Percentiles rank a stretch among this genome's conserved stretches.
These are phyloP conservation scores for Amanita inopinata DNA, from an alignment of 768 basidiomycete genomes.

Conservation along the genomic window DNA sequence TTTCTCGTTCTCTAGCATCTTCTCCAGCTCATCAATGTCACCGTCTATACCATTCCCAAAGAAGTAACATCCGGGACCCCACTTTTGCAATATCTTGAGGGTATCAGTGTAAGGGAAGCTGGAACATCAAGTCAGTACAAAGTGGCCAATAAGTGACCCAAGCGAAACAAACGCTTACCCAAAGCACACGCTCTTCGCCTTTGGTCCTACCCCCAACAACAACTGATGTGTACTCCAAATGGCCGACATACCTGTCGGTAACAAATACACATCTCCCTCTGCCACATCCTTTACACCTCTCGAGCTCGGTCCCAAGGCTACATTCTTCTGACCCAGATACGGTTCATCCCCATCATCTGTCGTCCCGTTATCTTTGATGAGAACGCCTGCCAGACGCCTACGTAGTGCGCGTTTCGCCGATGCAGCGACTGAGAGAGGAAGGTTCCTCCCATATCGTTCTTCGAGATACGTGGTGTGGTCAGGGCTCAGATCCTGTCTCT, in stretches of 20 bases:
- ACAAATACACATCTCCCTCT: slow-evolving; percentile 86
- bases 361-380: slow-evolving; percentile 51
- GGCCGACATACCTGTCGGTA: slow-evolving; percentile 84
- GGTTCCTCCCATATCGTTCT: slow-evolving; percentile 89
- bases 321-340: slow-evolving; percentile 34
- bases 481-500: slow-evolving; percentile 25
- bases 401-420: slow-evolving; percentile 83
- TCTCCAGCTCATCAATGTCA: slow-evolving; percentile 68
- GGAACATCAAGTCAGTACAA: slow-evolving; percentile 2
- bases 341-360: slow-evolving; percentile 25
- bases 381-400: slow-evolving; percentile 82
- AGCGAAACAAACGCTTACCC: slow-evolving; percentile 47
- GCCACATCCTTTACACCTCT: slow-evolving; percentile 60
- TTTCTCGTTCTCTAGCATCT: slow-evolving; percentile 39
- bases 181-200: slow-evolving; percentile 84
- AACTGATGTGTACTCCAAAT: slow-evolving; percentile 89
- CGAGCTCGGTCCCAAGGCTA: slow-evolving; percentile 49
- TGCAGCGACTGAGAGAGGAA: slow-evolving; percentile 60
- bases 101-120: slow-evolving; percentile 97
- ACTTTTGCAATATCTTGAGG: slow-evolving; percentile 87
- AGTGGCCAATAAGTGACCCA: neutral
- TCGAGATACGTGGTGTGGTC: slow-evolving; percentile 78
- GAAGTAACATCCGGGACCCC: slow-evolving; percentile 92
- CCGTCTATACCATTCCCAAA: slow-evolving; percentile 69
- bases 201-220: slow-evolving; percentile 38